Percentiles rank a stretch among this genome's conserved stretches.
These are phyloP conservation scores for Liquidambar formosana DNA, from an alignment of 164 flowering plant species.

Conservation along the genomic window DNA sequence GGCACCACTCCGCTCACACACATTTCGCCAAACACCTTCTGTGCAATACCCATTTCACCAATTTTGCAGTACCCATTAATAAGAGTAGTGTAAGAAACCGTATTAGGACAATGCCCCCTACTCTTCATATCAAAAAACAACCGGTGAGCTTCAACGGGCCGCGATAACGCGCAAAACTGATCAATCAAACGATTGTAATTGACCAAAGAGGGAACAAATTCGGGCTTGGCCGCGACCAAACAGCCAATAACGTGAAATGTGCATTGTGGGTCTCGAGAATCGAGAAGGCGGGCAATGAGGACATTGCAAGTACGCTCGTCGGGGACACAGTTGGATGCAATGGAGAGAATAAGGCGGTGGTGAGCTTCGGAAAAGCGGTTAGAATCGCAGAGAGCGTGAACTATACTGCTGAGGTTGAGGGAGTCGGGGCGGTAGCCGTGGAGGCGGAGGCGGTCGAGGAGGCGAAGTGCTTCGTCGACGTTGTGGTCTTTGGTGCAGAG, in stretches of 20 bases:
- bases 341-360: constrained; percentile 43
- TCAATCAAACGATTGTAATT: constrained; percentile 78
- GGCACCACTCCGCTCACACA: constrained; percentile 41
- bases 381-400: constrained; percentile 74
- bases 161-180: constrained; percentile 44
- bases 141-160: constrained; percentile 42
- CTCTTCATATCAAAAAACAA: constrained; percentile 58
- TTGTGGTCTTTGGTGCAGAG: constrained; percentile 59
- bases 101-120: constrained; percentile 61
- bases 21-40: constrained; percentile 84
- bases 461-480: constrained; percentile 66
- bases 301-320: constrained; percentile 85
- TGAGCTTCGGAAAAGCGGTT: constrained; percentile 77
- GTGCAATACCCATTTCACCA: constrained; percentile 54
- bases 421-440: constrained; percentile 61
- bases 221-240: constrained; percentile 45
- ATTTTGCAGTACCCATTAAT: constrained; percentile 56
- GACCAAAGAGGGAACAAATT: constrained; percentile 71
- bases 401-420: constrained; percentile 63
- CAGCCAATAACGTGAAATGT: constrained; percentile 40
- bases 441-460: constrained; percentile 60
- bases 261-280: constrained; percentile 37
- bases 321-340: constrained; percentile 47
- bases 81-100: constrained; percentile 72
- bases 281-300: constrained; percentile 73